Evolutionary conservation across 2,329 filamentous ascomycete genomes (phyloP).

Genomic region (Colletotrichum sidae): DNA sequence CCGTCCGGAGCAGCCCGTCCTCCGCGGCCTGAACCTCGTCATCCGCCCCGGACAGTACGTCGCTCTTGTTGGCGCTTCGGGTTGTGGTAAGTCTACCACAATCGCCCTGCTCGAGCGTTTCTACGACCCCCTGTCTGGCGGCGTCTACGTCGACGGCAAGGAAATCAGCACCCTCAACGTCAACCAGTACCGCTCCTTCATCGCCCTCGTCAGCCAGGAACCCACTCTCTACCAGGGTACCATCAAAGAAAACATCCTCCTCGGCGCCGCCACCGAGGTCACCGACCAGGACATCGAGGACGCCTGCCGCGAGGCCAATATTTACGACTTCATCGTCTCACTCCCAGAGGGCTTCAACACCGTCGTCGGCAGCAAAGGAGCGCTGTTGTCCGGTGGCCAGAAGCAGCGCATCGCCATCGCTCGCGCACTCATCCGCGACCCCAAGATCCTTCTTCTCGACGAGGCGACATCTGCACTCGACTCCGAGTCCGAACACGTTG

Average conservation of each 20-base stretch:
- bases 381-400: constrained; percentile 88
- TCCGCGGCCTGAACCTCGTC: constrained; percentile 82
- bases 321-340: constrained; percentile 90
- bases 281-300: constrained; percentile 78
- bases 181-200: constrained; percentile 84
- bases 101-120: constrained; percentile 94
- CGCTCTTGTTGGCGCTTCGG: constrained; percentile 92
- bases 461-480: constrained; percentile 85
- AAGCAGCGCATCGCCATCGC: constrained; percentile 97
- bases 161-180: constrained; percentile 86
- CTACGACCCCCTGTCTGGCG: constrained; percentile 87
- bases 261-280: constrained; percentile 77
- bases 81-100: constrained; percentile 94
- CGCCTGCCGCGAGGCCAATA: constrained; percentile 91
- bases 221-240: constrained; percentile 95
- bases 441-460: constrained; percentile 86
- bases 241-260: constrained; percentile 88
- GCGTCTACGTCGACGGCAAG: constrained; percentile 83
- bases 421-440: constrained; percentile 88
- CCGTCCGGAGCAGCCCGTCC: constrained; percentile 89
- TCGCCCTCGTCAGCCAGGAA: constrained; percentile 93
- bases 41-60: constrained; percentile 85
- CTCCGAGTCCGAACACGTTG: constrained; percentile 81
- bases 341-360: constrained; percentile 89
- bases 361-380: constrained; percentile 86